phyloP scores from a whole-genome alignment of 371 early-diverging fungal species.

The Entomophthora muscae region DNA sequence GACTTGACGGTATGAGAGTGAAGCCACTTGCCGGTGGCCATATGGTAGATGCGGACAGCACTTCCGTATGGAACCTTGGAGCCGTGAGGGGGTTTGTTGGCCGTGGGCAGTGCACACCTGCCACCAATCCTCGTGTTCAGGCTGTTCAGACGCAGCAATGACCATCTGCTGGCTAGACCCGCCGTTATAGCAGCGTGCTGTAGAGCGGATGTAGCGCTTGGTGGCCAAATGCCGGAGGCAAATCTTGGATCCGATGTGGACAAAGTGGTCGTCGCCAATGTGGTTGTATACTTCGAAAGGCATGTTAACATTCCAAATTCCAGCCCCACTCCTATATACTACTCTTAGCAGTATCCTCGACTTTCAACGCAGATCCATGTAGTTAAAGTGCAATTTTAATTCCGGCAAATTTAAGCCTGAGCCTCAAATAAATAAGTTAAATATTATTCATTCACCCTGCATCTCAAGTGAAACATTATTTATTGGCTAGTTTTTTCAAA shows the following conservation, averaged over 20 bases:
- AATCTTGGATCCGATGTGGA: conserved; percentile 10
- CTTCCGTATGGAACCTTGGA: conserved; percentile 1
- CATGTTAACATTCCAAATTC: conserved; percentile 4
- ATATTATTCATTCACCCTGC: too few relatives aligned
- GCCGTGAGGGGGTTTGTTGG: neutral
- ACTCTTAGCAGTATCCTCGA: too few relatives aligned
- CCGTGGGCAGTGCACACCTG: conserved; percentile 3
- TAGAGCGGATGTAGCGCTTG: conserved; percentile 2
- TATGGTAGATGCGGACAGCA: conserved; percentile 6
- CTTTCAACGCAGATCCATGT: too few relatives aligned
- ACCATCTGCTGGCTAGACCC: conserved; percentile 10
- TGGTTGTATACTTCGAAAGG: conserved; percentile 8
- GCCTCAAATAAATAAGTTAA: too few relatives aligned
- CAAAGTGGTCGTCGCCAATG: conserved; percentile 8
- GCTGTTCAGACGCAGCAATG: neutral
- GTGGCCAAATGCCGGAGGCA: conserved; percentile 7
- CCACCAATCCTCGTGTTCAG: conserved; percentile 11
- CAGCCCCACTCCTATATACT: too few relatives aligned
- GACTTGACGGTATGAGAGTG: conserved; percentile 6
- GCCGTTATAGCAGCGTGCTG: conserved; percentile 2
- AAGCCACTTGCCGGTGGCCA: conserved; percentile 10
- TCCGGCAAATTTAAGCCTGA: too few relatives aligned
- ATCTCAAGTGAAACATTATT: too few relatives aligned
- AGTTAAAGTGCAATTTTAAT: too few relatives aligned
- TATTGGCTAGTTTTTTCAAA: too few relatives aligned